Evolutionary conservation across 163 green algal genomes (phyloP), one percentile per base, ranked within the genome.

Genomic region (Volvox carteri): DNA sequence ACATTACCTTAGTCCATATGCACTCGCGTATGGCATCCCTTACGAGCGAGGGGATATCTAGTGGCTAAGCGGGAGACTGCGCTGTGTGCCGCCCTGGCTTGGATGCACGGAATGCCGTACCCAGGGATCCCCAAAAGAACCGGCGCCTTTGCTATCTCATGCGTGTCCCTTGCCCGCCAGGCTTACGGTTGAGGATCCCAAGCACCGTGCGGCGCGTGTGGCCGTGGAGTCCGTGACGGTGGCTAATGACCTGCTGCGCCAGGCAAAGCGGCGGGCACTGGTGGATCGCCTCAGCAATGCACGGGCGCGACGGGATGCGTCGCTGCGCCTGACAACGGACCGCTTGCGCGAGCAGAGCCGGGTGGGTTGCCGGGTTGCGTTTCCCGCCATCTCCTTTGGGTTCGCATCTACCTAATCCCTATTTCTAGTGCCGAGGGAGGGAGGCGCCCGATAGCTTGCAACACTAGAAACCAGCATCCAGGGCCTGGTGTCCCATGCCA

Each of bases 231-330:
- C 62, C 30, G 35, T 75, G 68, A 19, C 28, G 33, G 16, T 83
- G 28, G 37, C 25, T 5, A 52, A 89, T 9, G 84, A 89, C 67
- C 65, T 41, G 48, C 4, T 75, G 46, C 81, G 81, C 2, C 65
- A 72, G 1, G 72, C 60, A 39, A 39, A 18, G 84, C 84, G 84
- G 84, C 70, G 84, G 39, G 48, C 70, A 42, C 44, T 89, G 70
- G 21, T 89, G n/a, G 84, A 89, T 41, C 54, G 70, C 5, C 70
- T 89, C 35, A 48, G 25, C 39, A 39, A n/a, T n/a, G 84, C 84
- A 0, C 70, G 72, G 54, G 54, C 72, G 54, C 28, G 84, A 19
- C 84, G 84, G 4, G 84, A 89, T 12, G 39, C 72, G 4, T 52
- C 84, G 19, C 50, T 84, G 84, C 83, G 83, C n/a, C 33, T 48